Base-by-base conservation (phyloP, 441 rosid genomes). In the Eutrema salsugineum region DNA sequence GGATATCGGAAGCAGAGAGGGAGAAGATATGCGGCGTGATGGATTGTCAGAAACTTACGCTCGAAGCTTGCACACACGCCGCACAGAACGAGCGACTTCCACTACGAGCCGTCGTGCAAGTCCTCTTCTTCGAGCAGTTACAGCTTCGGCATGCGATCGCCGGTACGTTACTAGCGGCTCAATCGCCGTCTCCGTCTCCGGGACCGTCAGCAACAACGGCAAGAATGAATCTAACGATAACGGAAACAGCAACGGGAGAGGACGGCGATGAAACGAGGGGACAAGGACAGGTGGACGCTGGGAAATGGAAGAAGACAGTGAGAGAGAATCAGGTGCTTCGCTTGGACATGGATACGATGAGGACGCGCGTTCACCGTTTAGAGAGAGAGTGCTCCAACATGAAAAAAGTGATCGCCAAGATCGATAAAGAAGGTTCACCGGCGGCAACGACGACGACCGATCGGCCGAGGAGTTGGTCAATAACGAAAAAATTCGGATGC, bases 301-400 rank as follows among this genome's bases (percentile, higher is more conserved):
- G 57, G 39, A 86, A 83, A 75, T 91, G 97, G 97, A 81, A 88
- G 78, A 79, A 82, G 39, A 85, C 97, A 0, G 95, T 81, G 82
- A 87, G 96, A 71, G 96, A 94, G 86, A 94, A 94, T 87, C 94
- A 91, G 77, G 97, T 94, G 83, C 85, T 94, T 56, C 88, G 92
- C 48, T 81, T 94, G 58, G 97, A 94, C 75, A 88, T 94, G 99
- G 99, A 94, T 77, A 90, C 90, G 79, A 91, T 94, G 97, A 86
- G 97, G 87, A 88, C 92, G 77, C 87, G 99, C 43, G 95, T 91
- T 73, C 89, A 90, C 56, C 82, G 86, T 76, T 82, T 94, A 42
- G 99, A 94, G 80, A 80, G 85, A 55, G 97, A 94, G 53, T 94
- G 97, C 70, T 90, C 97, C 0, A 83, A 79, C 4, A 91, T 94